Evolutionary conservation across 2,329 filamentous ascomycete species (phyloP), one percentile per base, ranked within the genome.

Genomic region (Sarocladiaceae sp.): DNA sequence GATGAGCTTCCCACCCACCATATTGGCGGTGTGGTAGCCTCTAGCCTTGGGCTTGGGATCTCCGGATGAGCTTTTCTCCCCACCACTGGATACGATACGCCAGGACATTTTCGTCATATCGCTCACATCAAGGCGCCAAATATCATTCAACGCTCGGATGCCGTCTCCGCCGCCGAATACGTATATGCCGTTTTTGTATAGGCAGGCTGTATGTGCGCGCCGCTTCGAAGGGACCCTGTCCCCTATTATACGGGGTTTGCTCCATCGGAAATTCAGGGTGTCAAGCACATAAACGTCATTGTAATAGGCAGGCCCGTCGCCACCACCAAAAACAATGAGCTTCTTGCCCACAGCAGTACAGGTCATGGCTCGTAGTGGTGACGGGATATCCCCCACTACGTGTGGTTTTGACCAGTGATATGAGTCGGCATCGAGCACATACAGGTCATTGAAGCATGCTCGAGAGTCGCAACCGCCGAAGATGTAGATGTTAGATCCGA

Each of bases 261-360:
- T 74, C 80, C 81, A 85, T 16, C 78, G 73, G 58, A 81, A 83
- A 58, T 80, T 85, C 48, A 80, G 69, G 18, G 81, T 85, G 56
- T 85, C 82, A n/a, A 85, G 68, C 35, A 85, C 78, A 57, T 84
- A 84, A 16, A 85, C 75, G 53, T 85, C 80, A 55, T 85, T 85
- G 60, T 85, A 85, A 61, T 85, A 85, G 19, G 78, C 74, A 1
- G 81, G 81, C 0, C 82, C 82, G 54, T 85, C 82, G 45, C 82
- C 82, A 34, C 82, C 82, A 44, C 82, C 82, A 55, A 85, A 85
- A 2, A 85, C 71, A 33, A 85, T 74, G 21, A 85, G 69, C 60
- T 83, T 84, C 66, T 83, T 83, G 51, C 80, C 80, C 16, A 85
- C 80, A 19, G 81, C 80, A 4, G 82, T 85, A 56, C 79, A 83